Evolutionary conservation across 2,329 filamentous ascomycete genomes (phyloP).

Genomic region (Penicillium sp.): DNA sequence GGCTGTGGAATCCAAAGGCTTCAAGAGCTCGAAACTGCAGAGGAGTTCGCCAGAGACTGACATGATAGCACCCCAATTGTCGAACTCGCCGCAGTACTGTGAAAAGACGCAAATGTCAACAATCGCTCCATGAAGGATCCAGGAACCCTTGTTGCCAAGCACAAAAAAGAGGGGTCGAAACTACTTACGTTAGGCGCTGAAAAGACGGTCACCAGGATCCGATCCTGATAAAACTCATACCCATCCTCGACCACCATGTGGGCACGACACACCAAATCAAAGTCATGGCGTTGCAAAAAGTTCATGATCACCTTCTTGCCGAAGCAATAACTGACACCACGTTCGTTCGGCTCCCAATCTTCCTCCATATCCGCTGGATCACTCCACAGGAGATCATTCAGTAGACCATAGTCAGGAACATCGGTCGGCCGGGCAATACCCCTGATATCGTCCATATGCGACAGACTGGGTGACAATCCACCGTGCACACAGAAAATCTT

Average conservation of each 20-base stretch:
- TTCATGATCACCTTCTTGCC: conserved; percentile 98
- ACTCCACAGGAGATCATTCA: conserved; percentile 96
- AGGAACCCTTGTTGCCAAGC: neutral
- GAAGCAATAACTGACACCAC: conserved; percentile 97
- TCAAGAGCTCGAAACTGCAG: conserved; percentile 95
- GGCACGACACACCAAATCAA: conserved; percentile 93
- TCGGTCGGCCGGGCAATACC: conserved; percentile 95
- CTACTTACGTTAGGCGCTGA: conserved; percentile 90
- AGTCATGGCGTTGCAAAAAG: conserved; percentile 92
- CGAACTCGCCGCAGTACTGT: conserved; percentile 98
- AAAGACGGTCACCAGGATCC: conserved; percentile 94
- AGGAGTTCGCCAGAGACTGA: conserved; percentile 91
- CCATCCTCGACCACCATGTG: conserved; percentile 99
- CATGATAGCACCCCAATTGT: conserved; percentile 99
- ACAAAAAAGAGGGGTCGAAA: neutral
- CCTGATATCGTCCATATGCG: conserved; percentile 98
- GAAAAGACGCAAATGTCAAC: conserved; percentile 33
- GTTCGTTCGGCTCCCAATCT: conserved; percentile 97
- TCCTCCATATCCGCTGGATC: conserved; percentile 97
- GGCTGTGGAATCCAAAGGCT: conserved; percentile 92
- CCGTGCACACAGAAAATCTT: conserved; percentile 99
- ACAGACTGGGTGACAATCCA: conserved; percentile 86
- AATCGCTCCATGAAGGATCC: neutral
- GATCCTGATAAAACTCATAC: conserved; percentile 97
- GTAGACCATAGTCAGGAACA: conserved; percentile 91